phyloP scores from a whole-genome alignment of 2,329 filamentous ascomycete species.

The Neurospora sp. region DNA sequence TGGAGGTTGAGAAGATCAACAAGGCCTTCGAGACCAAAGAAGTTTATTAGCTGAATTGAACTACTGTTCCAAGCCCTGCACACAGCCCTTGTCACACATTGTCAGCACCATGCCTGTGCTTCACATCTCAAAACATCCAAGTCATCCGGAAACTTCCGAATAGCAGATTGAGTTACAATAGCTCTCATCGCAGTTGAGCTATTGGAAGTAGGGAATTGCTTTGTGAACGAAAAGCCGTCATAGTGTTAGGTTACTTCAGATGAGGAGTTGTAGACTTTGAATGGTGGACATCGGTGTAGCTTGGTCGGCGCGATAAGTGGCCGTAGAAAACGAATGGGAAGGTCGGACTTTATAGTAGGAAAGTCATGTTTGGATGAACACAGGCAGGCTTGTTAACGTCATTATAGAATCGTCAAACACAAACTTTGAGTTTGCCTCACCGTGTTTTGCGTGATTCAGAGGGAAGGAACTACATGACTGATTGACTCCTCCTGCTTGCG shows the following conservation, averaged over 20 bases:
- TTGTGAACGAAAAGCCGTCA: background rate
- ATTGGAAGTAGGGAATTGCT: background rate
- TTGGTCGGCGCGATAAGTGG: background rate
- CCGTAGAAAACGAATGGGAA: background rate
- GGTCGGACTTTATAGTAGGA: background rate
- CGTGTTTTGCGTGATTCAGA: background rate
- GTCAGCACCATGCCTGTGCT: background rate
- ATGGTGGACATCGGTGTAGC: background rate
- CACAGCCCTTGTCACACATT: too few species aligned
- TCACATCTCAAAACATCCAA: background rate
- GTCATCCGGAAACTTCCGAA: background rate
- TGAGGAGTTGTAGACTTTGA: background rate
- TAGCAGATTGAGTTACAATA: background rate
- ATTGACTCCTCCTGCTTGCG: background rate
- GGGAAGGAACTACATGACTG: background rate
- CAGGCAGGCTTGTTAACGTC: background rate
- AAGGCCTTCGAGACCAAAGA: too few species aligned
- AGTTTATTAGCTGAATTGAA: too few species aligned
- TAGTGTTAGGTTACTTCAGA: background rate
- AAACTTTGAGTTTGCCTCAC: background rate
- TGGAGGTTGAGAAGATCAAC: too few species aligned
- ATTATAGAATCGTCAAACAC: background rate
- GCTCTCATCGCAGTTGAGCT: background rate
- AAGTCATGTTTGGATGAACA: background rate
- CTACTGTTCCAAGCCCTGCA: too few species aligned